These are phyloP conservation scores for Colletotrichum brevisporum DNA, from an alignment of 2,329 filamentous ascomycete genomes.

Conservation along the genomic window DNA sequence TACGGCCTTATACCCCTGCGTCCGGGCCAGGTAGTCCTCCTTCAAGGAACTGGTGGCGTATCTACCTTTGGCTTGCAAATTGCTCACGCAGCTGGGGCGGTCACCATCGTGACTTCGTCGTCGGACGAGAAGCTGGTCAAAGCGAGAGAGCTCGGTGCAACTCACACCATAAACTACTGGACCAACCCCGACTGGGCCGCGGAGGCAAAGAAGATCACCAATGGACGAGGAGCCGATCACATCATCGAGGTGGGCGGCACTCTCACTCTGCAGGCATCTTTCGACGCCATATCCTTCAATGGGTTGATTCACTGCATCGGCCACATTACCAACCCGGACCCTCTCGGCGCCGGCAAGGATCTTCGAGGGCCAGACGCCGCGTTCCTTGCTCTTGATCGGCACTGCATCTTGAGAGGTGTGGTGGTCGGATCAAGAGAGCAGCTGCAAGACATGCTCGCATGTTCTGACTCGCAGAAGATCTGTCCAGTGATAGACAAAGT, in stretches of 20 bases:
- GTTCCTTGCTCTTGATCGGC: constrained; percentile 1
- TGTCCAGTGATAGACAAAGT: neutral
- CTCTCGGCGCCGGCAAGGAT: neutral
- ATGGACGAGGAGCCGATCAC: constrained; percentile 36
- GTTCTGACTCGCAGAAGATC: neutral
- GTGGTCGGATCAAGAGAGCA: constrained; percentile 4
- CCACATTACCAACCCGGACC: constrained; percentile 8
- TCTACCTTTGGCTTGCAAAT: constrained; percentile 22
- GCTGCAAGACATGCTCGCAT: constrained; percentile 19
- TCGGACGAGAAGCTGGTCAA: constrained; percentile 40
- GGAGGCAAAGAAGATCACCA: constrained; percentile 34
- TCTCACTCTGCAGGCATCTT: neutral
- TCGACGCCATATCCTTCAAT: constrained; percentile 5
- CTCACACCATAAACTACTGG: constrained; percentile 37
- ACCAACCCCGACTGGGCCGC: constrained; percentile 36
- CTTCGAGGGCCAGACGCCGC: neutral
- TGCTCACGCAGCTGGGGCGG: constrained; percentile 32
- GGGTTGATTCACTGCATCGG: neutral
- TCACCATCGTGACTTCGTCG: constrained; percentile 39
- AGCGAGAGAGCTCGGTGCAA: constrained; percentile 39
- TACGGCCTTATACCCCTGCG: constrained; percentile 46
- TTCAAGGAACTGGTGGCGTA: constrained; percentile 59
- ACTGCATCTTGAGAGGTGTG: neutral
- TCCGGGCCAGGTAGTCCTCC: constrained; percentile 56
- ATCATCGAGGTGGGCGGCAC: constrained; percentile 17